Conservation (phyloP, 805 yeast genomes). For the Cyberlindnera xylosilytica region DNA sequence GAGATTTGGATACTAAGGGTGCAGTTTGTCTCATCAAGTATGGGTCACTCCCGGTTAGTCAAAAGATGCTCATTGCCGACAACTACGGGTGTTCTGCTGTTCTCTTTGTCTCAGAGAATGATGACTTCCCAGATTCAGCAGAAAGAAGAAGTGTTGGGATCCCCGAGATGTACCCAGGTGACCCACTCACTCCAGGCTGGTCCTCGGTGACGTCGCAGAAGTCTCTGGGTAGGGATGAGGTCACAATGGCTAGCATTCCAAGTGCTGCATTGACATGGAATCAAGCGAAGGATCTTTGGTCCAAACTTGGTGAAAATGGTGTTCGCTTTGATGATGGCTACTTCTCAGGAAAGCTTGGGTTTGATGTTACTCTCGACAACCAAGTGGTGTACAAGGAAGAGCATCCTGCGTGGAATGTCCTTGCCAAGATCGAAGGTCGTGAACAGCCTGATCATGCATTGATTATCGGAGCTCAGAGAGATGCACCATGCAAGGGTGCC, state of each 20-base stretch:
- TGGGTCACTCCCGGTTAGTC: slow-evolving; percentile 47
- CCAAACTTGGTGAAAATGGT: slow-evolving; percentile 20
- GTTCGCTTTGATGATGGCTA: slow-evolving; percentile 14
- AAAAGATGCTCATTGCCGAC: slow-evolving; percentile 54
- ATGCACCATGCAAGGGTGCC: slow-evolving; percentile 75
- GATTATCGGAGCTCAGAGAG: slow-evolving; percentile 81
- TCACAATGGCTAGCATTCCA: slow-evolving; percentile 65
- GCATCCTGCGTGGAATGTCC: slow-evolving; percentile 74
- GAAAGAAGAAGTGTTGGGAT: slow-evolving; percentile 50
- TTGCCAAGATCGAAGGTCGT: slow-evolving; percentile 74
- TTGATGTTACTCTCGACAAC: slow-evolving; percentile 23
- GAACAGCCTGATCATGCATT: slow-evolving; percentile 76
- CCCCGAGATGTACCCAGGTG: slow-evolving; percentile 67
- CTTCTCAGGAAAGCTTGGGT: slow-evolving; percentile 24
- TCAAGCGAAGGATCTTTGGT: slow-evolving; percentile 50
- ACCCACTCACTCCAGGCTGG: slow-evolving; percentile 78
- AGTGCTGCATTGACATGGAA: slow-evolving; percentile 73
- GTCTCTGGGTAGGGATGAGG: slow-evolving; percentile 41
- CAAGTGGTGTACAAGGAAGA: slow-evolving; percentile 29
- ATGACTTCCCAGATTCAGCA: slow-evolving; percentile 31
- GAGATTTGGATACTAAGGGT: slow-evolving; percentile 40
- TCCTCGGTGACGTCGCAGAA: slow-evolving; percentile 39
- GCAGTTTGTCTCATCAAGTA: slow-evolving; percentile 59
- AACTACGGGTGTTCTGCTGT: slow-evolving; percentile 59
- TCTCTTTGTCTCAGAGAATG: slow-evolving; percentile 50